A percentile compares a stretch with the other conserved stretches of the same genome.
Conservation (phyloP, 129 eudicot species). For the Apium graveolens region DNA sequence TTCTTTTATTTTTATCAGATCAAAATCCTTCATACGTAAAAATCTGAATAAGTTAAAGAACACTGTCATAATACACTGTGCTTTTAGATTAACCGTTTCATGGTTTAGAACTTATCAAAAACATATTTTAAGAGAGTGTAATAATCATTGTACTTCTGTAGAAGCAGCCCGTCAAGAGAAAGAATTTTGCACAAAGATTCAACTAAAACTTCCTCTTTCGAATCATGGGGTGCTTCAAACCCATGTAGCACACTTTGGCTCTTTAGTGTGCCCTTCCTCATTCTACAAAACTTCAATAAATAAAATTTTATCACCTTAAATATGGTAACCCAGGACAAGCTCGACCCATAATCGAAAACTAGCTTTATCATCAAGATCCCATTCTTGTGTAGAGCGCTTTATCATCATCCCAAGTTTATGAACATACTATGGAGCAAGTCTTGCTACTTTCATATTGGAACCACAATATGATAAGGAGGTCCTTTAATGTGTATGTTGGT, state of each 20-base stretch:
- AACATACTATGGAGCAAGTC: too few relatives aligned
- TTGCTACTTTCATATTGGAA: too few relatives aligned
- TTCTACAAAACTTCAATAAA: constrained; percentile 14
- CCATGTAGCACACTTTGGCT: constrained; percentile 12
- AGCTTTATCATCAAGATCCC: too few relatives aligned
- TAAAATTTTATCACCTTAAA: constrained; percentile 12
- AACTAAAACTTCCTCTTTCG: constrained; percentile 34
- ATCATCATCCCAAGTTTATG: too few relatives aligned
- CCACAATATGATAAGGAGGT: too few relatives aligned
- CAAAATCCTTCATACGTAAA: constrained; percentile 42
- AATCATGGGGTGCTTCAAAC: constrained; percentile 32
- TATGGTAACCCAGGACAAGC: background rate
- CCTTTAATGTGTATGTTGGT: too few relatives aligned
- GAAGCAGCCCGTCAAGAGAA: constrained; percentile 20
- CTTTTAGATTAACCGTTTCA: background rate
- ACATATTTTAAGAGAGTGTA: constrained; percentile 42
- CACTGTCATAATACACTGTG: constrained; percentile 4
- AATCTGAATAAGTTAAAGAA: constrained; percentile 30
- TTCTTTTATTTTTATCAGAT: constrained; percentile 42
- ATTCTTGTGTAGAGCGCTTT: too few relatives aligned
- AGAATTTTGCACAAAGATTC: constrained; percentile 40
- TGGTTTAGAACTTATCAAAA: background rate
- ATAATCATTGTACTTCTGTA: constrained; percentile 27
- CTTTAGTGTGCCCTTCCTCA: constrained; percentile 10
- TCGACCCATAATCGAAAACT: too few relatives aligned